Conservation (phyloP, 805 yeast species). For the Saturnispora halmiae region DNA sequence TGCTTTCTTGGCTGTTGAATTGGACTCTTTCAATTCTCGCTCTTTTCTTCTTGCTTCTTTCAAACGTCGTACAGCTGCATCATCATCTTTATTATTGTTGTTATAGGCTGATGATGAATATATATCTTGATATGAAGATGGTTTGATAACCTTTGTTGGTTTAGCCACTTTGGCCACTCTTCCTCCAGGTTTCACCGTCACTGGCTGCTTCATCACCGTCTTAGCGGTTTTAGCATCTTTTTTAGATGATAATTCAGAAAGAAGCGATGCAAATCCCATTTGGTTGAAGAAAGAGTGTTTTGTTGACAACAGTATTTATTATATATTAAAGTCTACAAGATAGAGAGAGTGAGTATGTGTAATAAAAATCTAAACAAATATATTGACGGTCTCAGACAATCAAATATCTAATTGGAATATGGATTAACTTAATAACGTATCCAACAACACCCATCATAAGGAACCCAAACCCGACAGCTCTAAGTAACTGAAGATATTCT, state of each 20-base stretch:
- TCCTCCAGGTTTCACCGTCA: too few species aligned
- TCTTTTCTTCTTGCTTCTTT: constrained; percentile 60
- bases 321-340: not conserved
- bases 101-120: too few species aligned
- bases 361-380: not conserved
- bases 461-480: constrained; percentile 96
- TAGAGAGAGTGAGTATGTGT: not conserved
- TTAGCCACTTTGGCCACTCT: too few species aligned
- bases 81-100: constrained; percentile 29
- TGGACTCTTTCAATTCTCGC: constrained; percentile 32
- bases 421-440: constrained; percentile 85
- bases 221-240: constrained; percentile 7
- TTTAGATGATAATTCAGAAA: constrained; percentile 26
- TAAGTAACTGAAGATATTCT: constrained; percentile 81
- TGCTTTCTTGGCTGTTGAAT: constrained; percentile 21
- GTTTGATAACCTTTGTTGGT: too few species aligned
- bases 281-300: not conserved
- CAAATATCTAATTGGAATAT: constrained; percentile 92
- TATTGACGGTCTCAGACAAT: constrained; percentile 49
- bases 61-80: constrained; percentile 62
- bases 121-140: too few species aligned
- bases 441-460: constrained; percentile 98
- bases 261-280: constrained; percentile 19
- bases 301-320: not conserved
- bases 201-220: not conserved